These are phyloP conservation scores for Pichia californica DNA, from an alignment of 805 yeast genomes.

Conservation along the genomic window DNA sequence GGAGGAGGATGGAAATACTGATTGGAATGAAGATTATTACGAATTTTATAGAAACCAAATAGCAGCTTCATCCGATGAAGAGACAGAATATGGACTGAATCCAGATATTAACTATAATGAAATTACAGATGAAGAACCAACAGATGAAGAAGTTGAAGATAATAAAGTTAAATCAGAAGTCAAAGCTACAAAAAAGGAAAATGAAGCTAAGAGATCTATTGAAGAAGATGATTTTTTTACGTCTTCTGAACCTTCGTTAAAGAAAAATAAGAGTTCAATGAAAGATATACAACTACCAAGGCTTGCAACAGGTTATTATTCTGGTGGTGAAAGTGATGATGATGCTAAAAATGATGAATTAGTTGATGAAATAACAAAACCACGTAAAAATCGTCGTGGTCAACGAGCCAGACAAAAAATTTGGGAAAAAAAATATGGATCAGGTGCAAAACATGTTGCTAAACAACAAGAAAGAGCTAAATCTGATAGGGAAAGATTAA, in stretches of 20 bases:
- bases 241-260: constrained; percentile 15
- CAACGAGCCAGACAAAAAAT: constrained; percentile 95
- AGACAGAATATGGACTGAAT: constrained; percentile 28
- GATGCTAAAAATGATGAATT: constrained; percentile 38
- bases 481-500: constrained; percentile 53
- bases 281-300: constrained; percentile 50
- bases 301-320: constrained; percentile 71
- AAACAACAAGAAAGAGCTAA: constrained; percentile 51
- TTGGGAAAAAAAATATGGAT: constrained; percentile 90
- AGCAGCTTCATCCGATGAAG: constrained; percentile 40
- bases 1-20: no score
- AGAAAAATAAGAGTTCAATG: constrained; percentile 24
- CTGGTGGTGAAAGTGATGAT: constrained; percentile 71
- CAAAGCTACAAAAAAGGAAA: constrained; percentile 35
- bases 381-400: constrained; percentile 85
- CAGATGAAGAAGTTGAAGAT: constrained; percentile 16
- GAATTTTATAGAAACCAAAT: no score
- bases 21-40: constrained; percentile 26
- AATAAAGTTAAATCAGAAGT: constrained; percentile 2
- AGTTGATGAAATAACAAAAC: constrained; percentile 44
- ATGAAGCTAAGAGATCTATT: constrained; percentile 9
- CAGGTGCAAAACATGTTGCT: constrained; percentile 73
- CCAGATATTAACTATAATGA: constrained; percentile 45
- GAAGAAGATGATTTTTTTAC: constrained; percentile 39
- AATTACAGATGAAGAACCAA: constrained; percentile 62